Conservation (phyloP, 768 basidiomycete genomes). For the Tricholoma furcatifolium region DNA sequence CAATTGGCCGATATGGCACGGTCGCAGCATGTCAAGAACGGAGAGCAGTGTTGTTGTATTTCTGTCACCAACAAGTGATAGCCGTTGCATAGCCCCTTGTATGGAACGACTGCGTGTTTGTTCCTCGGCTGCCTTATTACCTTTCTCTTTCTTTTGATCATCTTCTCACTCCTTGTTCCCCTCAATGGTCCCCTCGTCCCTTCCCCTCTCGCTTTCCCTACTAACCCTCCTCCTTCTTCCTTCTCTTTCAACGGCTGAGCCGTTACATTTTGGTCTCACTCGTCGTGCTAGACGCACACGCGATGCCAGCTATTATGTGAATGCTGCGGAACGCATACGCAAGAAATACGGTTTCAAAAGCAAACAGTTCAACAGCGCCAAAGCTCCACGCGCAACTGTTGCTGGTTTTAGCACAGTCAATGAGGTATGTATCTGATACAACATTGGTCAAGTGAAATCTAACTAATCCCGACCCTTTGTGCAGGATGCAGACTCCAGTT, state of each 20-base stretch:
- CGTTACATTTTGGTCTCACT: slow-evolving; percentile 45
- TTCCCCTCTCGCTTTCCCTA: slow-evolving; percentile 23
- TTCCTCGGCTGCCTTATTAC: neutral
- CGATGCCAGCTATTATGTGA: slow-evolving; percentile 31
- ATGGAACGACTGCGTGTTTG: no score
- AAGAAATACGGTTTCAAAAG: slow-evolving; percentile 39
- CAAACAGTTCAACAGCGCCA: slow-evolving; percentile 11
- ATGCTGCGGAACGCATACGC: slow-evolving; percentile 40
- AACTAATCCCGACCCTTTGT: neutral
- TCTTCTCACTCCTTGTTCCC: slow-evolving; percentile 9
- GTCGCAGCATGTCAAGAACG: no score
- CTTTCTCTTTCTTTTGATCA: neutral
- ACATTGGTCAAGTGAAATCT: slow-evolving; percentile 29
- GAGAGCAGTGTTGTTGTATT: no score
- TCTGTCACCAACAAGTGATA: no score
- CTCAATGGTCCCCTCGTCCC: slow-evolving; percentile 11
- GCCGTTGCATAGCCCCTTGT: no score
- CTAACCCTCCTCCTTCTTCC: slow-evolving; percentile 22
- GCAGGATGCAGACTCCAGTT: slow-evolving; percentile 55
- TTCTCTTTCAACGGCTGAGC: slow-evolving; percentile 29
- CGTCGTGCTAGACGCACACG: slow-evolving; percentile 30
- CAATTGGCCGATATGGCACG: no score
- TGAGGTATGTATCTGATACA: neutral
- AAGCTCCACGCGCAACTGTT: slow-evolving; percentile 34
- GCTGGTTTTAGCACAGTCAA: slow-evolving; percentile 32